A percentile compares a stretch with the other conserved stretches of the same genome.
phyloP scores from a whole-genome alignment of 2,329 filamentous ascomycete genomes.

The Taxawa tesnikishii region DNA sequence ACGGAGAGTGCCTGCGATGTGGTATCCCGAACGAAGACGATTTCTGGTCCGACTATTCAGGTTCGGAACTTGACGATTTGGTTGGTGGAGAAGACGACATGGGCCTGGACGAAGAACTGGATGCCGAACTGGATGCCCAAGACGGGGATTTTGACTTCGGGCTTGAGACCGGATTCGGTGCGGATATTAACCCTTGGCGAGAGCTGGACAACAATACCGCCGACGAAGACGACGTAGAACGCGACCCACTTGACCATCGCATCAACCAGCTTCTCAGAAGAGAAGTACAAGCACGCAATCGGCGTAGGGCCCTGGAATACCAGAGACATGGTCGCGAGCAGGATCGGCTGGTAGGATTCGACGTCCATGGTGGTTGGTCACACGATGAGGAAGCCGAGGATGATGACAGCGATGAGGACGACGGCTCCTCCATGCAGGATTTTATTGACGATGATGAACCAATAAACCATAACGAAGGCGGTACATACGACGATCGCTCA shows the following conservation, averaged over 20 bases:
- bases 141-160: conserved; percentile 16
- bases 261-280: not conserved
- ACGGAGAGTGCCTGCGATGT: conserved; percentile 45
- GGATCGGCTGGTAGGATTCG: not conserved
- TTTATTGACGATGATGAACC: conserved; percentile 13
- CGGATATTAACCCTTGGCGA: not conserved
- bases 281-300: too few species aligned
- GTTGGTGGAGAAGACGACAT: conserved; percentile 19
- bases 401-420: conserved; percentile 8
- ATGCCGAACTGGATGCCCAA: conserved; percentile 29
- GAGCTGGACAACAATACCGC: not conserved
- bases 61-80: conserved; percentile 32
- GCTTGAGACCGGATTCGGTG: not conserved
- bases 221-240: not conserved
- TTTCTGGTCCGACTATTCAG: conserved; percentile 25
- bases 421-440: conserved; percentile 5
- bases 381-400: conserved; percentile 10
- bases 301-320: too few species aligned
- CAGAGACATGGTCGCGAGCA: too few species aligned
- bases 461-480: conserved; percentile 3
- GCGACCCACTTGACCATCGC: not conserved
- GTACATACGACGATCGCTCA: not conserved
- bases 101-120: conserved; percentile 17
- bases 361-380: conserved; percentile 1
- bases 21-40: conserved; percentile 37